Conservation (phyloP, 176 grass and related monocot genomes). For the Miscanthus lutarioriparius region DNA sequence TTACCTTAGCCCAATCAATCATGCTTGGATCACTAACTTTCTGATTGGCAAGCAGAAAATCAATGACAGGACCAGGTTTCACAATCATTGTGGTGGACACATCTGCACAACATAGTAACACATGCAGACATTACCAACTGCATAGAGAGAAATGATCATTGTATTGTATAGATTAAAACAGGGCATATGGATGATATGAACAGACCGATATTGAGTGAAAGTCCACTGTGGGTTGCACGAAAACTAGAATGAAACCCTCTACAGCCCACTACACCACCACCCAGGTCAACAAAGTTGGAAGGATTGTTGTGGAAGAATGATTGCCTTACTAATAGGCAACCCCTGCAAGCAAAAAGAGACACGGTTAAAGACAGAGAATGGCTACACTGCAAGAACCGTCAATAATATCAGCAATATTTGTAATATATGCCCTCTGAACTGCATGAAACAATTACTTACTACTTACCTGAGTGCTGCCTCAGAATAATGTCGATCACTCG, state of each 20-base stretch:
- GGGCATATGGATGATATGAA: background rate
- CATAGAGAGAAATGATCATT: background rate
- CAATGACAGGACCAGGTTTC: constrained; percentile 76
- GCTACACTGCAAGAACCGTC: background rate
- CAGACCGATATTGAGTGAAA: constrained; percentile 84
- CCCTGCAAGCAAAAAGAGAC: constrained; percentile 50
- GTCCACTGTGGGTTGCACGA: constrained; percentile 75
- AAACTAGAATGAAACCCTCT: constrained; percentile 92
- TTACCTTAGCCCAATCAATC: constrained; percentile 80
- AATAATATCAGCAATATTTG: background rate
- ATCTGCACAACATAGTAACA: constrained; percentile 48
- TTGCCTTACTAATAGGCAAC: constrained; percentile 79
- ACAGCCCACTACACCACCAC: constrained; percentile 82
- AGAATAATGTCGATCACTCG: constrained; percentile 91
- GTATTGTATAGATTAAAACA: background rate
- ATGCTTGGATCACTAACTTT: constrained; percentile 54
- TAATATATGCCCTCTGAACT: background rate
- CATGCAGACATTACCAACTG: background rate
- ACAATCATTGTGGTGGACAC: constrained; percentile 98
- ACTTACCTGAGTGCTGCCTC: constrained; percentile 70
- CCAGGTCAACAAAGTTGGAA: constrained; percentile 70
- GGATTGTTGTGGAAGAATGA: constrained; percentile 89
- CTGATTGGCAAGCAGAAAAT: constrained; percentile 83
- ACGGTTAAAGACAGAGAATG: background rate
- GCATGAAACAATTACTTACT: constrained; percentile 46